Conservation (phyloP, 108 stramenopile genomes). For the Tribonema minus region DNA sequence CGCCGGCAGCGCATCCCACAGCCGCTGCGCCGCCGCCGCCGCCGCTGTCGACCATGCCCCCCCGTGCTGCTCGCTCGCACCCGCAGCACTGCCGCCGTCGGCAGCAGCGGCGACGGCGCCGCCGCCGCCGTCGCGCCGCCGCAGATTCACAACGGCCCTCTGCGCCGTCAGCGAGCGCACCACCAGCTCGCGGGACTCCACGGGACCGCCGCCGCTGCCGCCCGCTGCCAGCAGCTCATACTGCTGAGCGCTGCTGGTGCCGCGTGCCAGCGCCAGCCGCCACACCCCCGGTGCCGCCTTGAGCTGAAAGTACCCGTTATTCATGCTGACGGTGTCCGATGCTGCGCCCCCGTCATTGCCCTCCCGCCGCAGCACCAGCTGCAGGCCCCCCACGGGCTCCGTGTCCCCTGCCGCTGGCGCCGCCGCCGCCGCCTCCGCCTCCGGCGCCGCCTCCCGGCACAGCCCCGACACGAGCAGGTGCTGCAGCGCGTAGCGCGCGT, state of each 20-base stretch:
- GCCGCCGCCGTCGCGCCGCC: not conserved
- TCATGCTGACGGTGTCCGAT: constrained; percentile 94
- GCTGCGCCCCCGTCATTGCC: not conserved
- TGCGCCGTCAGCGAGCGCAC: not conserved
- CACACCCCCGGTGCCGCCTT: constrained; percentile 87
- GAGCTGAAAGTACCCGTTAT: constrained; percentile 97
- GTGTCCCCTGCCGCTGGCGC: not conserved
- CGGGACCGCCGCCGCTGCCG: constrained; percentile 61
- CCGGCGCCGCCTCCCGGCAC: constrained; percentile 61
- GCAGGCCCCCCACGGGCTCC: constrained; percentile 60
- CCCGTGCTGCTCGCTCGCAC: not conserved
- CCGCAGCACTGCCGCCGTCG: not conserved
- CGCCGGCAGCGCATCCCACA: too few species aligned
- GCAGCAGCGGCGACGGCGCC: not conserved
- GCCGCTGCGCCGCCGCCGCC: constrained; percentile 49
- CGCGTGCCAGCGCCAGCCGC: constrained; percentile 68
- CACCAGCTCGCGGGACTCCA: constrained; percentile 46
- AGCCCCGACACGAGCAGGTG: constrained; percentile 83
- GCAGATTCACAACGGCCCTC: not conserved
- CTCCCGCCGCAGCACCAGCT: constrained; percentile 63
- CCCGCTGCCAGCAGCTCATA: constrained; percentile 74
- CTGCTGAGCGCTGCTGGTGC: constrained; percentile 75
- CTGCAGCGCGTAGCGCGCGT: constrained; percentile 77
- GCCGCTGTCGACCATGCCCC: not conserved
- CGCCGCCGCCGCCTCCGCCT: too few species aligned